Percentiles rank a stretch among this genome's conserved stretches.
Conservation (phyloP, 78 protist genomes). For the Dictyostelium discoideum region DNA sequence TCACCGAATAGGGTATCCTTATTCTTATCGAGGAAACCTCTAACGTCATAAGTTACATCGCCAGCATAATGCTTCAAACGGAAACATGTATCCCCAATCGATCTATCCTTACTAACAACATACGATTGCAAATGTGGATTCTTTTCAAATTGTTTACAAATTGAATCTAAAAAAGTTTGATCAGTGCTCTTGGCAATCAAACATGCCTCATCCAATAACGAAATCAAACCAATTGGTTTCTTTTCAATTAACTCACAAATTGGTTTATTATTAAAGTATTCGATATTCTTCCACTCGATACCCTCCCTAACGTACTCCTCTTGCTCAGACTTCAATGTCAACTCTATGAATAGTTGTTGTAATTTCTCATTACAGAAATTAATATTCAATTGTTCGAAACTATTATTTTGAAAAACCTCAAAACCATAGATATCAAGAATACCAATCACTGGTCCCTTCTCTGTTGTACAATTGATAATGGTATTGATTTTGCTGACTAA, state of each 20-base stretch:
- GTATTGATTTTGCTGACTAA: constrained; percentile 81
- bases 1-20: constrained; percentile 88
- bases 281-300: constrained; percentile 89
- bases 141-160: constrained; percentile 56
- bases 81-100: constrained; percentile 71
- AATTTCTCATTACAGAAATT: constrained; percentile 97
- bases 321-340: constrained; percentile 93
- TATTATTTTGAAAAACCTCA: constrained; percentile 89
- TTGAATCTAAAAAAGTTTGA: constrained; percentile 65
- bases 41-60: constrained; percentile 88
- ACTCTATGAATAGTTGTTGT: constrained; percentile 96
- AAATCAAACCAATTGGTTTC: constrained; percentile 80
- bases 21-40: constrained; percentile 93
- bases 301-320: constrained; percentile 95
- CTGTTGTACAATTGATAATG: constrained; percentile 30
- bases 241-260: constrained; percentile 88
- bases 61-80: constrained; percentile 96
- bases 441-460: constrained; percentile 81
- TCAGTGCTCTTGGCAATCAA: constrained; percentile 87
- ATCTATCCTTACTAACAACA: constrained; percentile 34
- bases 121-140: constrained; percentile 64
- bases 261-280: constrained; percentile 92
- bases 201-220: constrained; percentile 91
- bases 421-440: constrained; percentile 97
- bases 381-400: constrained; percentile 97